These are phyloP conservation scores for Pythium plurisporium DNA, from an alignment of 352 stramenopile genomes.

Conservation along the genomic window DNA sequence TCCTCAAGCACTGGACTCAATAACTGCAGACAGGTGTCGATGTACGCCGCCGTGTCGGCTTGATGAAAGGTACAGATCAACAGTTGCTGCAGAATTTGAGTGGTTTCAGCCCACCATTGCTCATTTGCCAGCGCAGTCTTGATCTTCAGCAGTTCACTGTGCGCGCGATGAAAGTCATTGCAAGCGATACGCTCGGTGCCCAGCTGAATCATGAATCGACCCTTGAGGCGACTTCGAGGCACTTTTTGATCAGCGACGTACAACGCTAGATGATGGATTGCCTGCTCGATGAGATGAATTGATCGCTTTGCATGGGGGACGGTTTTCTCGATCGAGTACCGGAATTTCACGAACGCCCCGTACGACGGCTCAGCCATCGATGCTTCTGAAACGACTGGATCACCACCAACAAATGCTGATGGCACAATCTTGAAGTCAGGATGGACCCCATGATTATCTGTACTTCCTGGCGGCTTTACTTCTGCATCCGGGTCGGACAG, in stretches of 20 bases:
- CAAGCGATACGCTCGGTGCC: slow-evolving; percentile 67
- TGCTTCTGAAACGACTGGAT: slow-evolving; percentile 55
- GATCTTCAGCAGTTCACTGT: slow-evolving; percentile 63
- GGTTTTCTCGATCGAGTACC: slow-evolving; percentile 49
- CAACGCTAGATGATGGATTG: slow-evolving; percentile 66
- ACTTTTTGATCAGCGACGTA: slow-evolving; percentile 63
- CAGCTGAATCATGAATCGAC: slow-evolving; percentile 63
- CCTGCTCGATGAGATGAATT: slow-evolving; percentile 74
- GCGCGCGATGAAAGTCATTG: slow-evolving; percentile 60
- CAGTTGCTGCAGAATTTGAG: slow-evolving; percentile 72
- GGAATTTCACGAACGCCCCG: slow-evolving; percentile 60
- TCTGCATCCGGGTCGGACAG: slow-evolving; percentile 27
- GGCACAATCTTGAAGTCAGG: slow-evolving; percentile 69
- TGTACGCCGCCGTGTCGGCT: slow-evolving; percentile 61
- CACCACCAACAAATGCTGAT: slow-evolving; percentile 64
- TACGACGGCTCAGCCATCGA: slow-evolving; percentile 43
- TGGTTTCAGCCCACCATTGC: slow-evolving; percentile 70
- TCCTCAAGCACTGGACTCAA: slow-evolving; percentile 68
- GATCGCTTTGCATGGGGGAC: slow-evolving; percentile 64
- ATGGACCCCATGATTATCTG: slow-evolving; percentile 18
- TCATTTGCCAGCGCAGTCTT: slow-evolving; percentile 55
- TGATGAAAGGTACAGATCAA: slow-evolving; percentile 72
- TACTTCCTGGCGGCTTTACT: slow-evolving; percentile 8
- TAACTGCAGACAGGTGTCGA: slow-evolving; percentile 77
- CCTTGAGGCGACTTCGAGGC: slow-evolving; percentile 68